phyloP scores from a whole-genome alignment of 2,329 filamentous ascomycete genomes.

The Aspergillus floridensis region DNA sequence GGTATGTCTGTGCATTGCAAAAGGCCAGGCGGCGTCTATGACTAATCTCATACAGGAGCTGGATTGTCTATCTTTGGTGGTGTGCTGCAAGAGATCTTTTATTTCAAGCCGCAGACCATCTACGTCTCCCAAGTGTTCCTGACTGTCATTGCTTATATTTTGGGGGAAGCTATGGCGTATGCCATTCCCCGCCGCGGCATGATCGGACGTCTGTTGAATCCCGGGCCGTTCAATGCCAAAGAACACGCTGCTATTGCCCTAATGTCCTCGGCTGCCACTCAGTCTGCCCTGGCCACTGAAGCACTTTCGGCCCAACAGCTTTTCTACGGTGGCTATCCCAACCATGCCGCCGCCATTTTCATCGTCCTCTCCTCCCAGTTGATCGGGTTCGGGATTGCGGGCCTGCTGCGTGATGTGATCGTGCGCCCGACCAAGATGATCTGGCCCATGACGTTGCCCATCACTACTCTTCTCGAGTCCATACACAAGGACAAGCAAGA shows the following conservation, averaged over 20 bases:
- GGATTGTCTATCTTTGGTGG: constrained; percentile 1
- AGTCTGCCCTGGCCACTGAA: constrained; percentile 5
- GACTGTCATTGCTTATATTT: background rate
- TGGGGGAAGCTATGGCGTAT: constrained; percentile 3
- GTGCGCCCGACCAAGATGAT: constrained; percentile 7
- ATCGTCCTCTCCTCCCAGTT: constrained; percentile 3
- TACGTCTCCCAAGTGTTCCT: constrained; percentile 7
- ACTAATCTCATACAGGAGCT: background rate
- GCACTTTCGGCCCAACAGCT: constrained; percentile 3
- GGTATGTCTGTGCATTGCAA: background rate
- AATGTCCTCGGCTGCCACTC: constrained; percentile 4
- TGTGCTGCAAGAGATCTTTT: constrained; percentile 5
- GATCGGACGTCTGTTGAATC: background rate
- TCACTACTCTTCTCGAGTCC: constrained; percentile 2
- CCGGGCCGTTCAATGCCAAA: constrained; percentile 5
- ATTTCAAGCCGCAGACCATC: constrained; percentile 6
- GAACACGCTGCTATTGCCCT: constrained; percentile 4
- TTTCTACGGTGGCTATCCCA: constrained; percentile 5
- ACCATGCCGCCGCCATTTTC: constrained; percentile 2
- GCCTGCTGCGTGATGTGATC: constrained; percentile 3
- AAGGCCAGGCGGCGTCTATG: background rate
- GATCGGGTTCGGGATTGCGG: constrained; percentile 4
- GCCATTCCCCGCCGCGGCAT: background rate
- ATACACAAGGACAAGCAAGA: constrained; percentile 1
- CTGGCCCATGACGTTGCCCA: constrained; percentile 6